Evolutionary conservation across 2,329 filamentous ascomycete species (phyloP), one percentile per base, ranked within the genome.

Genomic region (Camptophora hylomeconis): DNA sequence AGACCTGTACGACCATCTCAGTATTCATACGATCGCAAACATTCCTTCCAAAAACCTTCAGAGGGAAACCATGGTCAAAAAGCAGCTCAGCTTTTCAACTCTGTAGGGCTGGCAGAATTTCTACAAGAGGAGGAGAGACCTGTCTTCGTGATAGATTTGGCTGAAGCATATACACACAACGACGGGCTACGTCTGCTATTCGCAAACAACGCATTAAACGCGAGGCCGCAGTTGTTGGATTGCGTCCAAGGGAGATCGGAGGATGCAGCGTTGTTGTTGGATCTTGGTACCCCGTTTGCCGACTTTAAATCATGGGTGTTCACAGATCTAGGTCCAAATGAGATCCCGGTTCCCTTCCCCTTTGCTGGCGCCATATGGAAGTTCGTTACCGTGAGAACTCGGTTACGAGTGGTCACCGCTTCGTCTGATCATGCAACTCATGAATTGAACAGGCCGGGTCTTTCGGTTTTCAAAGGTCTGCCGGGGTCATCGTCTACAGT

Each of bases 71-170:
- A n/a, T n/a, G n/a, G n/a, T n/a, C n/a, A n/a, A n/a, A n/a, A n/a
- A n/a, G n/a, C n/a, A n/a, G n/a, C n/a, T n/a, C n/a, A n/a, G n/a
- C n/a, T n/a, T n/a, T n/a, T 86, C 4, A 69, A 69, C 22, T 67
- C 67, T 15, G 61, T 84, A 28, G 75, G 77, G 14, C 65, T 82
- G 7, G 54, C 76, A 12, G 81, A 87, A 49, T 57, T 87, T 20
- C 53, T 89, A 21, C 80, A 87, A 46, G 69, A 79, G 40, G 81
- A 89, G 48, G 70, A 77, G 27, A 63, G 81, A 25, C 81, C 80
- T 3, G 80, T 77, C 0, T 82, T 87, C 44, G 66, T 87, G 22
- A 61, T 87, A 18, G 80, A 87, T 44, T 54, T 80, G 28, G 59
- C 61, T 5, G 70, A 76, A 43, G 51, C 61, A 2, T 50, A 56